phyloP scores from a whole-genome alignment of 805 yeast species.

The Cyberlindnera bimundalis region DNA sequence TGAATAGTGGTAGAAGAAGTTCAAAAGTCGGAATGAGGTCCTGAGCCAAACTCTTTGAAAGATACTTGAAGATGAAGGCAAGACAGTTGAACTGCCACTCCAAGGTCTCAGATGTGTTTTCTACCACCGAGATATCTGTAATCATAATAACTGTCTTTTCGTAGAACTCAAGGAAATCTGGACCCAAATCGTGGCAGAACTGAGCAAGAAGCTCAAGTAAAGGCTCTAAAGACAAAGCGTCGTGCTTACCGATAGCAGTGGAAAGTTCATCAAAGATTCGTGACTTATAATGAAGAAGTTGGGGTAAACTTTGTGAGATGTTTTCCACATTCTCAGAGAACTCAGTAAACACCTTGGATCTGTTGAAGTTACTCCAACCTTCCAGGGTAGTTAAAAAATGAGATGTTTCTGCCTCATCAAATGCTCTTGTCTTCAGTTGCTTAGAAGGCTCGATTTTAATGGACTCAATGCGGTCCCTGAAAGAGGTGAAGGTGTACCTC shows the following conservation, averaged over 20 bases:
- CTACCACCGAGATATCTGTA: conserved; percentile 44
- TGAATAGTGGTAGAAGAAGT: conserved; percentile 59
- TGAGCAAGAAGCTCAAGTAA: conserved; percentile 76
- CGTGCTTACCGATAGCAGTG: conserved; percentile 48
- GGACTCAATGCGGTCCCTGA: conserved; percentile 79
- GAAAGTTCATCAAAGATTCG: conserved; percentile 54
- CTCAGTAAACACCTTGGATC: conserved; percentile 65
- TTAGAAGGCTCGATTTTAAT: conserved; percentile 76
- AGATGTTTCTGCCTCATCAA: conserved; percentile 70
- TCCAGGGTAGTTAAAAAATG: conserved; percentile 75
- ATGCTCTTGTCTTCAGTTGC: conserved; percentile 53
- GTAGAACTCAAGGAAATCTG: conserved; percentile 80
- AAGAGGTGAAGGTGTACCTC: conserved; percentile 65
- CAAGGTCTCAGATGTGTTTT: conserved; percentile 53
- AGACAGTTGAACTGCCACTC: conserved; percentile 84
- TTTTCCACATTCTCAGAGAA: conserved; percentile 55
- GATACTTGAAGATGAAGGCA: conserved; percentile 86
- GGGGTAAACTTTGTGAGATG: conserved; percentile 69
- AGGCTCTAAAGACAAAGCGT: conserved; percentile 74
- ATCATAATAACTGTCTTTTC: conserved; percentile 48
- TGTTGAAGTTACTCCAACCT: conserved; percentile 85
- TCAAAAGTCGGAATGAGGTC: conserved; percentile 70
- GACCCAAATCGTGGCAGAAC: conserved; percentile 87
- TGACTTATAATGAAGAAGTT: conserved; percentile 66
- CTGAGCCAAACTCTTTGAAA: conserved; percentile 58